Percentiles rank a stretch among this genome's conserved stretches.
These are phyloP conservation scores for Oenanthe sinensis DNA, from an alignment of 129 eudicot genomes.

Conservation along the genomic window DNA sequence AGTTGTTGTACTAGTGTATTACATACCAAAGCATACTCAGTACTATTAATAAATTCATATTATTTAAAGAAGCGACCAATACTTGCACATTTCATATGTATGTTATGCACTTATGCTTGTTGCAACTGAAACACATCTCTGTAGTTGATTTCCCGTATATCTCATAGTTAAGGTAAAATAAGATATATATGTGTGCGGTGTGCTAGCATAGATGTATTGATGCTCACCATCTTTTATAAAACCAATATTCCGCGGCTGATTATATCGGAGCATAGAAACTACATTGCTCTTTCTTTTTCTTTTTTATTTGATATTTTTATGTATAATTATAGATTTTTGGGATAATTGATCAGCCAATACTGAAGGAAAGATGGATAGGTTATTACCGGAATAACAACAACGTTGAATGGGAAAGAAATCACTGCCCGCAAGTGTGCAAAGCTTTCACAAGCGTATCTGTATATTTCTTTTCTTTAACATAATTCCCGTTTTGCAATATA, in stretches of 20 bases:
- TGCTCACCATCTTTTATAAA: background rate
- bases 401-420: constrained; percentile 69
- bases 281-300: no score
- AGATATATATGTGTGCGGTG: background rate
- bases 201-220: background rate
- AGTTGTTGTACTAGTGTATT: background rate
- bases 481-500: background rate
- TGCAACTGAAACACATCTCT: background rate
- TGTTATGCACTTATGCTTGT: background rate
- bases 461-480: constrained; percentile 17
- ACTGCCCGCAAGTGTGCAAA: constrained; percentile 74
- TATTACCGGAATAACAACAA: constrained; percentile 58
- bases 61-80: background rate
- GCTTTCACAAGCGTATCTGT: constrained; percentile 87
- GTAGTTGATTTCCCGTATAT: background rate
- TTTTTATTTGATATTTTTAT: background rate
- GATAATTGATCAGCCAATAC: constrained; percentile 79
- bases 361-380: constrained; percentile 90
- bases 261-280: no score
- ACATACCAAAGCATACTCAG: background rate
- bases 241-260: background rate
- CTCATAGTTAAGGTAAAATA: background rate
- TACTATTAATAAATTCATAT: background rate
- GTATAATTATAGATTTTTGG: constrained; percentile 62
- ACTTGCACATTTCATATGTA: background rate